Percentiles rank a stretch among this genome's conserved stretches.
Evolutionary conservation across 2,329 filamentous ascomycete species (phyloP).

Genomic region (Epichloe gansuensis): DNA sequence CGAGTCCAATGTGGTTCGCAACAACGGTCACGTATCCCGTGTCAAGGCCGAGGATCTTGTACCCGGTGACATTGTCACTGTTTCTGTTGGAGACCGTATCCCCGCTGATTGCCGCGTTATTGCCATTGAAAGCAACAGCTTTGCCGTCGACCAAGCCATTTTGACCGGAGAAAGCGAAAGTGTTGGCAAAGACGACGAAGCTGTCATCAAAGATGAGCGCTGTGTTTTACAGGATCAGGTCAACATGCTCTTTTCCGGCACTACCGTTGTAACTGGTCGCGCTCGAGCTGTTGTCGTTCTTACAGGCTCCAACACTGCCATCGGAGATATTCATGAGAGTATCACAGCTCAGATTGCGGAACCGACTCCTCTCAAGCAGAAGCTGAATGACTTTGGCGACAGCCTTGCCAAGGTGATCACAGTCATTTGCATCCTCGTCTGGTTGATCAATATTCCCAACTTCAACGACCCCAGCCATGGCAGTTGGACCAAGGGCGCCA

Average conservation of each 20-base stretch:
- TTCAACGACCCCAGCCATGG: slow-evolving; percentile 93
- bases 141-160: slow-evolving; percentile 92
- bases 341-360: slow-evolving; percentile 97
- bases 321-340: slow-evolving; percentile 97
- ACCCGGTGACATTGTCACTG: slow-evolving; percentile 79
- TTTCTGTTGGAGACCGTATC: slow-evolving; percentile 83
- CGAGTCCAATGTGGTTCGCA: slow-evolving; percentile 83
- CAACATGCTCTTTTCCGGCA: slow-evolving; percentile 98
- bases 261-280: slow-evolving; percentile 88
- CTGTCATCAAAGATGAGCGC: slow-evolving; percentile 58
- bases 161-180: slow-evolving; percentile 96
- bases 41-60: slow-evolving; percentile 96
- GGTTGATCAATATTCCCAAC: slow-evolving; percentile 96
- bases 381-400: slow-evolving; percentile 96
- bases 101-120: slow-evolving; percentile 89
- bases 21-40: slow-evolving; percentile 60
- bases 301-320: slow-evolving; percentile 82
- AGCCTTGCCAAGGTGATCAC: slow-evolving; percentile 95
- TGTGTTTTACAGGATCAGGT: slow-evolving; percentile 95
- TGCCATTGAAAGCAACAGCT: slow-evolving; percentile 91
- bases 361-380: slow-evolving; percentile 94
- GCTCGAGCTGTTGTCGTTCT: slow-evolving; percentile 83
- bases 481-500: slow-evolving; percentile 89
- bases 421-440: slow-evolving; percentile 88
- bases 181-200: slow-evolving; percentile 66